These are phyloP conservation scores for Candida jianshihensis DNA, from an alignment of 805 yeast genomes.

Conservation along the genomic window DNA sequence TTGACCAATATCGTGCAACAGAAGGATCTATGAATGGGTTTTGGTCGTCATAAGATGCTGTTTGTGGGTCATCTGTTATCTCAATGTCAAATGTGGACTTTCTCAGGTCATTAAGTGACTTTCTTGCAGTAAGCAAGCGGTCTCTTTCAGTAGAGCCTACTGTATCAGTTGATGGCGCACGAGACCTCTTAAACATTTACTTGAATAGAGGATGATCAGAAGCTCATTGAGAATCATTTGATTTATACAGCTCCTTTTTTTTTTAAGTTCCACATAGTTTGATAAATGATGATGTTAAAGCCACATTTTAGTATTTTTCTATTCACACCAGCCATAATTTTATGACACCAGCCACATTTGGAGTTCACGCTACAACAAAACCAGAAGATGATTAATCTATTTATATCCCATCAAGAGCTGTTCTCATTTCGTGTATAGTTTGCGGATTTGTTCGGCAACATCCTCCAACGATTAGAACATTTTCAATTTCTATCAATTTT, in stretches of 20 bases:
- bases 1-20: slow-evolving; percentile 37
- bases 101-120: not conserved
- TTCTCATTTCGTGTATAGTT: slow-evolving; percentile 4
- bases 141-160: not conserved
- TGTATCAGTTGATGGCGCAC: no score
- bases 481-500: slow-evolving; percentile 31
- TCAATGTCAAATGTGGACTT: not conserved
- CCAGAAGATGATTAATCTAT: not conserved
- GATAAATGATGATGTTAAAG: no score
- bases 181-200: no score
- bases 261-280: no score
- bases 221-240: not conserved
- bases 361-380: no score
- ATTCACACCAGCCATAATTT: no score
- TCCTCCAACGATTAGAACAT: slow-evolving; percentile 58
- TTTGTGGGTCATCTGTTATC: not conserved
- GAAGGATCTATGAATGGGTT: slow-evolving; percentile 30
- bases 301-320: no score
- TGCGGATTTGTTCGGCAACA: slow-evolving; percentile 67
- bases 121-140: not conserved
- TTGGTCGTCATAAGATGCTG: not conserved
- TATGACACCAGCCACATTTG: no score
- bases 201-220: not conserved
- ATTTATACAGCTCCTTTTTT: no score
- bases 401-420: not conserved